phyloP scores from a whole-genome alignment of 768 basidiomycete genomes.

The Kwoniella newhampshirensis region DNA sequence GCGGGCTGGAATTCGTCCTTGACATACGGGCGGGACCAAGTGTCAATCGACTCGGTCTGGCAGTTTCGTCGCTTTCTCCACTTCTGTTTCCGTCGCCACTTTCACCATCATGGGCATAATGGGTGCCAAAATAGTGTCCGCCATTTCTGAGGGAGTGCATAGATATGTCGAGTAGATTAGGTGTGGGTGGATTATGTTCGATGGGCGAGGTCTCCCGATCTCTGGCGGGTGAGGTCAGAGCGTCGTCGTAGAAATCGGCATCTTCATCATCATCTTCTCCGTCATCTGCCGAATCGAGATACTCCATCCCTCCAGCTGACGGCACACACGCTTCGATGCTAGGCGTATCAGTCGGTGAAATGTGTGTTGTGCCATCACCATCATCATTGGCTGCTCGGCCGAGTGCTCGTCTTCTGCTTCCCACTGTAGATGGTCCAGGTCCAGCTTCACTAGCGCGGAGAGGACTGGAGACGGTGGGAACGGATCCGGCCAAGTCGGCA shows the following conservation, averaged over 20 bases:
- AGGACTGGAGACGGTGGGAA: conserved; percentile 30
- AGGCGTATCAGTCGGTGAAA: conserved; percentile 41
- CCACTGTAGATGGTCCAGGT: conserved; percentile 36
- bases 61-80: conserved; percentile 44
- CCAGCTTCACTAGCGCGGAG: conserved; percentile 35
- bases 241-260: conserved; percentile 2
- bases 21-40: background rate
- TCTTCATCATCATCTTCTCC: conserved; percentile 14
- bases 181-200: conserved; percentile 57
- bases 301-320: conserved; percentile 22
- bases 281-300: conserved; percentile 22
- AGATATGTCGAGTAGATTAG: conserved; percentile 56
- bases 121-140: conserved; percentile 37
- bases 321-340: conserved; percentile 21
- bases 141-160: conserved; percentile 51
- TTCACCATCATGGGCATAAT: conserved; percentile 22
- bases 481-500: conserved; percentile 25
- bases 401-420: conserved; percentile 31
- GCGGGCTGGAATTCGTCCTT: conserved; percentile 30
- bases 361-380: conserved; percentile 8
- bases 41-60: conserved; percentile 16
- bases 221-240: background rate
- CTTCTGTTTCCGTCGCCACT: conserved; percentile 24
- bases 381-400: conserved; percentile 11
- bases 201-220: conserved; percentile 31